Evolutionary conservation across 1,139 yeast species (phyloP), one percentile per base, ranked within the genome.

Genomic region (Petasospora fabianii): DNA sequence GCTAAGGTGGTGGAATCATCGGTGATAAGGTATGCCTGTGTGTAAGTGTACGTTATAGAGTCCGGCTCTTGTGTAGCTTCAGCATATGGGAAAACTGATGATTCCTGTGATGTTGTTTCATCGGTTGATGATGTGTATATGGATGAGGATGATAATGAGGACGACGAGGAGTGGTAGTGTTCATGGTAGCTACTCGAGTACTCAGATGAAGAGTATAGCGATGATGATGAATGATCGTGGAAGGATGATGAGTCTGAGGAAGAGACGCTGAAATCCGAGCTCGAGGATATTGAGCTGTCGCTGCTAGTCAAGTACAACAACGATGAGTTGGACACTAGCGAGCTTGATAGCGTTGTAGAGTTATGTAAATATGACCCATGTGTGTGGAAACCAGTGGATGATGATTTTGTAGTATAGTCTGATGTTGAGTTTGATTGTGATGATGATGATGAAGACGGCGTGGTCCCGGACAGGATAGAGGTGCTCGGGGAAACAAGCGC

Each of bases 1-100:
- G 59, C 58, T 33, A 70, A 54, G 1, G 73, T 61, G 0, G 72
- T 66, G 4, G 54, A 26, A 0, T 61, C 41, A 30, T 52, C 74
- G 0, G 76, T 69, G 21, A 72, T 58, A n/a, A 58, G 60, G 44
- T 62, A 69, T 1, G 56, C 51, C 48, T 71, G 74, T 2, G 71
- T 61, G 47, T 68, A 70, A 5, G 36, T 39, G 8, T 43, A 15
- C 1, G 51, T 44, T 9, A 34, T 30, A 8, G 27, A 17, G 13
- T 30, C 31, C 13, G 38, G 36, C 13, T 21, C 29, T 1, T 18
- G 3, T 26, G 41, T 36, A 7, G 35, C 7, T 15, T 28, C 27
- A 6, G 41, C 32, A 27, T 29, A 24, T 10, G 15, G 27, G 29
- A 39, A 20, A 12, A 34, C 16, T 11, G 31, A 24, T 13, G 33